phyloP scores from a whole-genome alignment of 2,329 filamentous ascomycete species.

The Botrytis deweyae region DNA sequence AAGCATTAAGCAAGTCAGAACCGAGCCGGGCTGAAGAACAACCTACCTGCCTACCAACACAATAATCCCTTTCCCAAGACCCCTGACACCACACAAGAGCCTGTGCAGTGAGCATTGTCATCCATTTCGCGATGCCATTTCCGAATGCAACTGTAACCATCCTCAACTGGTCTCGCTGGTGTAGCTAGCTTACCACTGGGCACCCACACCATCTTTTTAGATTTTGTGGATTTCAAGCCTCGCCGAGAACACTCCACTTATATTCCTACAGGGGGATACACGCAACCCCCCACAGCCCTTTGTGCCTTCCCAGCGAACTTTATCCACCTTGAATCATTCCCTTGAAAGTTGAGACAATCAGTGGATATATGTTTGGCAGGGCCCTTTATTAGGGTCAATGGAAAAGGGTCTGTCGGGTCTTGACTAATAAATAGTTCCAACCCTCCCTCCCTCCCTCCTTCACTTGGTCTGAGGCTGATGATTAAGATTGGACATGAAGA shows the following conservation, averaged over 20 bases:
- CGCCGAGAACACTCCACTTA: slow-evolving; percentile 9
- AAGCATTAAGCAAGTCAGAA: slow-evolving; percentile 5
- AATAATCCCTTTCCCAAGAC: slow-evolving; percentile 10
- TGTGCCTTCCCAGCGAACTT: slow-evolving; percentile 2
- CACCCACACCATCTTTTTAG: not conserved
- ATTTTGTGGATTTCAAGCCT: slow-evolving; percentile 15
- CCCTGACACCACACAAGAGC: slow-evolving; percentile 13
- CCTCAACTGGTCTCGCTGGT: slow-evolving; percentile 9
- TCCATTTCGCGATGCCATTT: slow-evolving; percentile 20
- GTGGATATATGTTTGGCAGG: not conserved
- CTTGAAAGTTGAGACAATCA: slow-evolving; percentile 6
- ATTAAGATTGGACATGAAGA: not conserved
- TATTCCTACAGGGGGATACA: not conserved
- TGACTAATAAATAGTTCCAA: not conserved
- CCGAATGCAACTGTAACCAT: slow-evolving; percentile 22
- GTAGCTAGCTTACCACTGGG: not conserved
- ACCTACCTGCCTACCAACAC: not conserved
- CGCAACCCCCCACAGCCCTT: slow-evolving; percentile 16
- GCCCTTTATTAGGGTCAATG: not conserved
- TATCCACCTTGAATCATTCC: slow-evolving; percentile 5
- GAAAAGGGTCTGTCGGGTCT: not conserved
- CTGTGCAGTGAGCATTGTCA: slow-evolving; percentile 18
- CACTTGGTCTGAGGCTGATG: not conserved
- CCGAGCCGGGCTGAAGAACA: slow-evolving; percentile 16
- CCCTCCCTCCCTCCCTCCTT: not conserved